phyloP scores from a whole-genome alignment of 805 yeast species.

The Suhomyces emberorum region DNA sequence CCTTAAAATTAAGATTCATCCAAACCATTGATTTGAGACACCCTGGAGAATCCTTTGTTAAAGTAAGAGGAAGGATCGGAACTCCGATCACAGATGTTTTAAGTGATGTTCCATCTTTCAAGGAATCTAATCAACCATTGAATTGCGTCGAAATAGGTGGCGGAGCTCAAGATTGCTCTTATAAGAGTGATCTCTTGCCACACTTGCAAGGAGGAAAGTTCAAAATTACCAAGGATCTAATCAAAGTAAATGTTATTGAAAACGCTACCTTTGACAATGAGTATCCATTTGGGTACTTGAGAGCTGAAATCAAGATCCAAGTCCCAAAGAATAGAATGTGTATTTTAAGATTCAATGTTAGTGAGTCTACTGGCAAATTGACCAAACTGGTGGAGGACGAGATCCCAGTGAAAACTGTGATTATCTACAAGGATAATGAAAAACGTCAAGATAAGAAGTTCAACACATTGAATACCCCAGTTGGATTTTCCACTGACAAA shows the following conservation, averaged over 20 bases:
- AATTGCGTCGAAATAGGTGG: conserved; percentile 36
- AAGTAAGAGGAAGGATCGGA: conserved; percentile 50
- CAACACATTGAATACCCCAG: conserved; percentile 30
- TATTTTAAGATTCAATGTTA: conserved; percentile 53
- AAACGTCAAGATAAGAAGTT: conserved; percentile 4
- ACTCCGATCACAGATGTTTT: conserved; percentile 44
- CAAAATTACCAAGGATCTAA: conserved; percentile 33
- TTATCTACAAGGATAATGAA: conserved; percentile 44
- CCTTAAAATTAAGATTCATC: conserved; percentile 69
- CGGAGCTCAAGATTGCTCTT: conserved; percentile 55
- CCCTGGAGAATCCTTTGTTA: conserved; percentile 35
- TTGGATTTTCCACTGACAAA: conserved; percentile 43
- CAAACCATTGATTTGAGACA: conserved; percentile 54
- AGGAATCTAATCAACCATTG: conserved; percentile 25
- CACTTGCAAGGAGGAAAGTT: conserved; percentile 12
- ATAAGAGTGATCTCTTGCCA: conserved; percentile 49
- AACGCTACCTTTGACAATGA: conserved; percentile 43
- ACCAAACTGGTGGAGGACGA: conserved; percentile 11
- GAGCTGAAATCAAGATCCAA: conserved; percentile 57
- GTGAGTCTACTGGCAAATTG: conserved; percentile 33
- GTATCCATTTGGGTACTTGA: conserved; percentile 61
- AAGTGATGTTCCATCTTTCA: conserved; percentile 62
- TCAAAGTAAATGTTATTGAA: conserved; percentile 49
- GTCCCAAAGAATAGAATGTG: conserved; percentile 67
- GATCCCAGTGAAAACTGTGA: conserved; percentile 65